Evolutionary conservation across 2,329 filamentous ascomycete genomes (phyloP), one percentile per base, ranked within the genome.

Genomic region (Acephala macrosclerotiorum): DNA sequence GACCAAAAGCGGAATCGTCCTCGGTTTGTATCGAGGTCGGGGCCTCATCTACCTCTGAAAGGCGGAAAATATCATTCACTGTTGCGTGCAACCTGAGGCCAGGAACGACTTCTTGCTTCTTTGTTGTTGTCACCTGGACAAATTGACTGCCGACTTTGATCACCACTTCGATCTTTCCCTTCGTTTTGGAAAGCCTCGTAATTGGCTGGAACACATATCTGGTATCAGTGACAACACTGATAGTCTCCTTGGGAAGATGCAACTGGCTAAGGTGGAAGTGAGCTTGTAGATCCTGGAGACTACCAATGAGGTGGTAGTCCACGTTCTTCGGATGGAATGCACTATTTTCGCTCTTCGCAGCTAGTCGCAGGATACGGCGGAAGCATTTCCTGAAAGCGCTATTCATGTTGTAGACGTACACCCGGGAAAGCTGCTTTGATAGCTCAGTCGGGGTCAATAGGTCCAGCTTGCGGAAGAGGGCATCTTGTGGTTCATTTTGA

Each of bases 351-450:
- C 84, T 88, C 72, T 87, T 88, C 9, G 86, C 83, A 42, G 86
- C 85, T 6, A 88, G 79, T n/a, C 87, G 82, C 20, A 91, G 78
- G 25, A 91, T 80, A 26, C 88, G 84, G 5, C 89, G 83, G 72
- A 91, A 87, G 71, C 87, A 91, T 81, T 90, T 89, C 68, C 84
- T 84, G 75, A 89, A 91, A 12, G 87, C 85, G 72, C 86, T 90
- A 72, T 91, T 91, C 88, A 91, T 91, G 73, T 91, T 91, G 77
- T 91, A 91, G 18, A 91, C 82, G 69, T 91, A 91, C 47, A 90
- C 82, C 42, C 88, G 82, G 1, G 84, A 81, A 3, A 91, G 78
- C 66, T 89, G 86, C 60, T 81, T 82, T 1, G 84, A 82, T 53
- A 91, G 76, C 71, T 91, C 89, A 0, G 82, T 81, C 0, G 89